Percentiles rank a stretch among this genome's conserved stretches.
phyloP scores from a whole-genome alignment of 805 yeast genomes.

The Lachancea cidri region DNA sequence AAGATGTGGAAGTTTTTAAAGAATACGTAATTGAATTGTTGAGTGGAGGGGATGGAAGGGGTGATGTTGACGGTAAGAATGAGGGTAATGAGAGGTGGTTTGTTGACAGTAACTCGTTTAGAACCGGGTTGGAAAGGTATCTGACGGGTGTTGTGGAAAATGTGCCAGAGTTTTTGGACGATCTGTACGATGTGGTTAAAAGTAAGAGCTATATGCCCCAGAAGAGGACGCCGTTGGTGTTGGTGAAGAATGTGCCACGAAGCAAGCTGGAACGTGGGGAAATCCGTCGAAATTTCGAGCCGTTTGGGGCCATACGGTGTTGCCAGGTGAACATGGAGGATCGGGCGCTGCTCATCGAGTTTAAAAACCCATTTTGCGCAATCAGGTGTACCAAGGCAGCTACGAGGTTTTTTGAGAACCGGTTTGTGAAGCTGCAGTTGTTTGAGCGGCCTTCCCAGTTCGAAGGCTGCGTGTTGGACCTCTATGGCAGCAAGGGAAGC shows the following conservation, averaged over 20 bases:
- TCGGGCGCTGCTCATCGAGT: conserved; percentile 9
- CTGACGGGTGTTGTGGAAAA: conserved; percentile 1
- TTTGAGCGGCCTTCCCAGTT: conserved; percentile 2
- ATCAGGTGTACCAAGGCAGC: conserved; percentile 11
- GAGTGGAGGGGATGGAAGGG: not conserved
- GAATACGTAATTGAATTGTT: not conserved
- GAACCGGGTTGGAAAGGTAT: conserved; percentile 1
- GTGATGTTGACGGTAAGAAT: not conserved
- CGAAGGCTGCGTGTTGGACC: conserved; percentile 6
- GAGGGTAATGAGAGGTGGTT: not conserved
- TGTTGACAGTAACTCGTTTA: not conserved
- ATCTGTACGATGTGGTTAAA: not conserved
- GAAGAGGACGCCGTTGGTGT: conserved; percentile 1
- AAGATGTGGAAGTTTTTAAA: not conserved
- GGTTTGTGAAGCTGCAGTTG: conserved; percentile 12
- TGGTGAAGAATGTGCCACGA: conserved; percentile 5
- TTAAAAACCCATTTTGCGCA: conserved; percentile 5
- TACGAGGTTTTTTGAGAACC: conserved; percentile 11
- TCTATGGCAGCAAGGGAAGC: conserved; percentile 3
- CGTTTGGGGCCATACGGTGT: conserved; percentile 8
- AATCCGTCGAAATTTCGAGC: conserved; percentile 5
- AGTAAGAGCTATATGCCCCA: not conserved
- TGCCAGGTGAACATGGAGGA: conserved; percentile 5
- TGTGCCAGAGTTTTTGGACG: not conserved
- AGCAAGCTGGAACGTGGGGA: conserved; percentile 1